phyloP scores from a whole-genome alignment of 768 basidiomycete species.

The Suillus cothurnatus region DNA sequence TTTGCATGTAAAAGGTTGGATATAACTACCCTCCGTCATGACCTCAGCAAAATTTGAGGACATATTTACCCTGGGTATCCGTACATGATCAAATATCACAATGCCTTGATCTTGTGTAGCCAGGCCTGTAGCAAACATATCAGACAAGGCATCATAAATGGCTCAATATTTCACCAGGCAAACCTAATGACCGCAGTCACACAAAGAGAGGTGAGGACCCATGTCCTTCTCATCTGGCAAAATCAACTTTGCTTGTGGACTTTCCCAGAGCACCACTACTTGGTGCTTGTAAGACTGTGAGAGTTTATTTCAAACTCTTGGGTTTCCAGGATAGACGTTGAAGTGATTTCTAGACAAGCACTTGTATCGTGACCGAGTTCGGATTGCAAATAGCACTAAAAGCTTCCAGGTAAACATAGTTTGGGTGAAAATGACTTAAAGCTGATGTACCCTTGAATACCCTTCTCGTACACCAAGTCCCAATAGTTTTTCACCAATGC shows the following conservation, averaged over 20 bases:
- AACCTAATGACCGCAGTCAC: slow-evolving; percentile 65
- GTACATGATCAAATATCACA: slow-evolving; percentile 63
- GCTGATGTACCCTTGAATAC: slow-evolving; percentile 51
- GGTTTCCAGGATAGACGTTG: slow-evolving; percentile 65
- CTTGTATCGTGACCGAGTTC: slow-evolving; percentile 82
- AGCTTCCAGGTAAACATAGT: too few relatives aligned
- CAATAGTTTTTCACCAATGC: slow-evolving; percentile 55
- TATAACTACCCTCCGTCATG: slow-evolving; percentile 63
- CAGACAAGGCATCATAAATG: background rate
- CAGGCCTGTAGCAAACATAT: slow-evolving; percentile 40
- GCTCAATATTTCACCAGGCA: slow-evolving; percentile 5
- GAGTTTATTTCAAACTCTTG: slow-evolving; percentile 77
- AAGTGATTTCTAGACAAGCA: slow-evolving; percentile 71
- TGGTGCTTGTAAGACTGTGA: slow-evolving; percentile 71
- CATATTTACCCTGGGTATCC: slow-evolving; percentile 72
- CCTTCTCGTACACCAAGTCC: slow-evolving; percentile 49
- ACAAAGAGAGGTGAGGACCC: slow-evolving; percentile 76
- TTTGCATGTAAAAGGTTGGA: slow-evolving; percentile 72
- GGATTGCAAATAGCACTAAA: slow-evolving; percentile 70
- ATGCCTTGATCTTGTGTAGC: slow-evolving; percentile 67
- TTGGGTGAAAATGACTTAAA: background rate
- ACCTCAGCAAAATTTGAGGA: slow-evolving; percentile 74
- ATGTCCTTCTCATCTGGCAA: slow-evolving; percentile 59
- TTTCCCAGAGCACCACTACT: slow-evolving; percentile 81
- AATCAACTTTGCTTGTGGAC: slow-evolving; percentile 73